Evolutionary conservation across 2,329 filamentous ascomycete species (phyloP).

Genomic region (Basipetospora chlamydospora): DNA sequence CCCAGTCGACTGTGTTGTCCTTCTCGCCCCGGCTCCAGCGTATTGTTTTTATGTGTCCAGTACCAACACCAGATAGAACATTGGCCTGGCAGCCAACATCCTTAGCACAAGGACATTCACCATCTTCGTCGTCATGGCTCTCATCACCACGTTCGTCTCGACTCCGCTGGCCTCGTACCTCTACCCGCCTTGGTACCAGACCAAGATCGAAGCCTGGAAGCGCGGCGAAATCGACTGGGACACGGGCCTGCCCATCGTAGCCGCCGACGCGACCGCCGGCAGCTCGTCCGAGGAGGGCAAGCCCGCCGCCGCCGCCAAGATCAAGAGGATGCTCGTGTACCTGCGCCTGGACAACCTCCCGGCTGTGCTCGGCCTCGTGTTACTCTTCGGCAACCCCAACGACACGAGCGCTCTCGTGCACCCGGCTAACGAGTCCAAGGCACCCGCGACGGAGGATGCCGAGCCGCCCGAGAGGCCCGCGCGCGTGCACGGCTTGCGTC

Average conservation of each 20-base stretch:
- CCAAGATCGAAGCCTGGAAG: conserved; percentile 43
- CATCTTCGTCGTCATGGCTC: conserved; percentile 88
- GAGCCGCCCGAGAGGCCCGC: conserved; percentile 26
- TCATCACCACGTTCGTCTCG: conserved; percentile 72
- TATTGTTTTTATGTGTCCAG: background rate
- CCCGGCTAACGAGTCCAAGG: conserved; percentile 9
- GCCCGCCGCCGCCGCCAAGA: conserved; percentile 10
- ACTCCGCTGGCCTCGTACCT: conserved; percentile 60
- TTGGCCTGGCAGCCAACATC: conserved; percentile 72
- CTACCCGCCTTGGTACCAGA: conserved; percentile 53
- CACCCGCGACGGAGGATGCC: conserved; percentile 9
- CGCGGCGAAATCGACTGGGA: conserved; percentile 85
- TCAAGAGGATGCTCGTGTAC: conserved; percentile 61
- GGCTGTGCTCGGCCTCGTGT: conserved; percentile 68
- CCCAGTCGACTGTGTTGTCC: too few relatives aligned
- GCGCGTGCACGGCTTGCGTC: conserved; percentile 69
- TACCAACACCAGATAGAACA: conserved; percentile 27
- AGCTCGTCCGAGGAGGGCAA: conserved; percentile 8
- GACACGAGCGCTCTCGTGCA: conserved; percentile 20
- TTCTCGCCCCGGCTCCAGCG: too few relatives aligned
- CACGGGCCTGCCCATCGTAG: conserved; percentile 22
- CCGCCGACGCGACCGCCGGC: conserved; percentile 12
- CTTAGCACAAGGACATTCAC: conserved; percentile 72
- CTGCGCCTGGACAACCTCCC: conserved; percentile 76
- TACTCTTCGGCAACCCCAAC: conserved; percentile 47